phyloP scores from a whole-genome alignment of 2,329 filamentous ascomycete species.

The Pseudocercospora cruenta region DNA sequence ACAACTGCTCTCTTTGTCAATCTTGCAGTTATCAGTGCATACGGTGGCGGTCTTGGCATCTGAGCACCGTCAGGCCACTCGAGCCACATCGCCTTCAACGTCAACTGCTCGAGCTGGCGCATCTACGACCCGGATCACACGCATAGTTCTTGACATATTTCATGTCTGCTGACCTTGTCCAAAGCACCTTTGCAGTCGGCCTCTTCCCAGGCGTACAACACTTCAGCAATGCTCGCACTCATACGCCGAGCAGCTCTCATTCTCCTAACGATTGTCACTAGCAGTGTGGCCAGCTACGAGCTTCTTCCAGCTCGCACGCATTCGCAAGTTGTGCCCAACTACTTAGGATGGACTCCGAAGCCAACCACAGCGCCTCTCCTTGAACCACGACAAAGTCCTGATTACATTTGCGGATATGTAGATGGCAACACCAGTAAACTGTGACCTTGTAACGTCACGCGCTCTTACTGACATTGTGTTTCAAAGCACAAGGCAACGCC shows the following conservation, averaged over 20 bases:
- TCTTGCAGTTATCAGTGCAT: not conserved
- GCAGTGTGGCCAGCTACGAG: not conserved
- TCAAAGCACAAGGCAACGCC: not conserved
- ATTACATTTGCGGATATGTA: conserved; percentile 2
- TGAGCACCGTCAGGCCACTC: not conserved
- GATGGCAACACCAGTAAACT: not conserved
- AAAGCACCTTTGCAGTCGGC: not conserved
- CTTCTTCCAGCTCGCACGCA: not conserved
- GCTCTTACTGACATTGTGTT: not conserved
- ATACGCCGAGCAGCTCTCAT: not conserved
- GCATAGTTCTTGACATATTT: not conserved
- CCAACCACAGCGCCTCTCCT: not conserved
- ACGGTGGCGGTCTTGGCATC: not conserved
- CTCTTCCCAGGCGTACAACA: not conserved
- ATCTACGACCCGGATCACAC: not conserved
- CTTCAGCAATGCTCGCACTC: not conserved
- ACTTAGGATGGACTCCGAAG: conserved; percentile 1
- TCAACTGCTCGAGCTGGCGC: not conserved
- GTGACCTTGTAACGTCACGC: not conserved
- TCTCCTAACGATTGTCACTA: not conserved
- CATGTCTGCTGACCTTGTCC: not conserved
- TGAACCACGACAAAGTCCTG: not conserved
- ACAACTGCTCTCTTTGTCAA: not conserved
- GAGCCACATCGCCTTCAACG: not conserved
- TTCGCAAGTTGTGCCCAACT: not conserved